Evolutionary conservation across 306 rosid species (phyloP).

Genomic region (Arachis stenosperma): DNA sequence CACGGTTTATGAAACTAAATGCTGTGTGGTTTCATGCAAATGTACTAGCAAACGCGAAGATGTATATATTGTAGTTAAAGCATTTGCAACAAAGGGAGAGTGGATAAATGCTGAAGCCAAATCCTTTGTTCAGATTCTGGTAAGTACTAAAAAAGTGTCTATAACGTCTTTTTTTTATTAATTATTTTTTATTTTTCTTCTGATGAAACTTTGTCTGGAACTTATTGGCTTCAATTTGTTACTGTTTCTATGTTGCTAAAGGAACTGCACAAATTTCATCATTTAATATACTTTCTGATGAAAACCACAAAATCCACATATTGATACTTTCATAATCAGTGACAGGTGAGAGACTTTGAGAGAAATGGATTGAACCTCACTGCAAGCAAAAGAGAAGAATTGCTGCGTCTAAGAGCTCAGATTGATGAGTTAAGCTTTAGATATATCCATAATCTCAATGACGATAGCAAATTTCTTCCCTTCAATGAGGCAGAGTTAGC

Average conservation of each 20-base stretch:
- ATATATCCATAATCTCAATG: conserved; percentile 77
- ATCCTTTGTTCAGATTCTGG: conserved; percentile 70
- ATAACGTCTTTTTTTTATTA: neutral
- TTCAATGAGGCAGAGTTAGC: conserved; percentile 70
- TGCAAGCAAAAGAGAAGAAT: conserved; percentile 80
- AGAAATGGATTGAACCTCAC: conserved; percentile 92
- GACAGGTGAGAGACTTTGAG: conserved; percentile 98
- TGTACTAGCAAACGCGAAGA: conserved; percentile 85
- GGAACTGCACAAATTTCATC: conserved; percentile 13
- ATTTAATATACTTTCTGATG: conserved; percentile 32
- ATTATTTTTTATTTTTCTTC: neutral
- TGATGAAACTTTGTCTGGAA: neutral
- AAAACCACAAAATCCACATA: conserved; percentile 43
- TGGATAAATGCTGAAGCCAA: conserved; percentile 78
- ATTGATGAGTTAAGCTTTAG: conserved; percentile 75
- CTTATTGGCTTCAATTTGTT: conserved; percentile 18
- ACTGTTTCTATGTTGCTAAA: conserved; percentile 26
- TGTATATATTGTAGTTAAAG: conserved; percentile 77
- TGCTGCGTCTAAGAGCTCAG: conserved; percentile 68
- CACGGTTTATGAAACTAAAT: conserved; percentile 39
- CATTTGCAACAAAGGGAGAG: conserved; percentile 69
- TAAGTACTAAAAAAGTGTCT: conserved; percentile 43
- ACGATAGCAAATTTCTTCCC: conserved; percentile 62
- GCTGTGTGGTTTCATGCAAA: conserved; percentile 37
- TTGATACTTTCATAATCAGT: conserved; percentile 86